phyloP scores from a whole-genome alignment of 2,329 filamentous ascomycete species.

The Sordariomycetes sp. region DNA sequence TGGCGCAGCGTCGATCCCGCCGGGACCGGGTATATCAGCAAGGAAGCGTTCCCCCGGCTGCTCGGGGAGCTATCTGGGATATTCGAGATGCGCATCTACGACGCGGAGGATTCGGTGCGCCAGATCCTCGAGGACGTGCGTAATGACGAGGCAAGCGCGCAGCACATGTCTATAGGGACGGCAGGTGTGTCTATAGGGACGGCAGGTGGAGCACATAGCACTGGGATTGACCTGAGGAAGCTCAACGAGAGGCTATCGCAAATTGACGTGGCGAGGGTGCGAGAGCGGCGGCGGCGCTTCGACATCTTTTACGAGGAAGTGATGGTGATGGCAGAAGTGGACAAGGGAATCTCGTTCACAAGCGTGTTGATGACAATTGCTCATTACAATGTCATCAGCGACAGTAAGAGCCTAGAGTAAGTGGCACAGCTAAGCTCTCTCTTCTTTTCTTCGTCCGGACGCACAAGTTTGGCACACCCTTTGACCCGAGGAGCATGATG shows the following conservation, averaged over 20 bases:
- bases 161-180: conserved; percentile 41
- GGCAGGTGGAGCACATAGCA: conserved; percentile 20
- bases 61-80: conserved; percentile 87
- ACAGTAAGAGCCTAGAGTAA: conserved; percentile 84
- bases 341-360: conserved; percentile 83
- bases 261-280: conserved; percentile 66
- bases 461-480: too few species aligned
- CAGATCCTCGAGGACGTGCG: conserved; percentile 77
- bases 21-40: conserved; percentile 81
- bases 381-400: conserved; percentile 97
- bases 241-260: conserved; percentile 59
- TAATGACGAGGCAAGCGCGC: conserved; percentile 34
- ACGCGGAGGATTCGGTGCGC: conserved; percentile 77
- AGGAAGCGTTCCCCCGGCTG: conserved; percentile 77
- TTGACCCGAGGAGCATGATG: background rate
- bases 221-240: conserved; percentile 58
- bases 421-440: conserved; percentile 12
- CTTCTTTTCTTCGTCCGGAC: too few species aligned
- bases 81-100: conserved; percentile 95
- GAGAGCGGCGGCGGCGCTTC: conserved; percentile 62
- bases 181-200: conserved; percentile 32
- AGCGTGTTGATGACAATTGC: conserved; percentile 89
- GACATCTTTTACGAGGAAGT: conserved; percentile 98
- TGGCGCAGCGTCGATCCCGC: conserved; percentile 93
- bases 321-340: conserved; percentile 80